Base-by-base conservation (phyloP, 805 yeast species). In the Komagataella pastoris region DNA sequence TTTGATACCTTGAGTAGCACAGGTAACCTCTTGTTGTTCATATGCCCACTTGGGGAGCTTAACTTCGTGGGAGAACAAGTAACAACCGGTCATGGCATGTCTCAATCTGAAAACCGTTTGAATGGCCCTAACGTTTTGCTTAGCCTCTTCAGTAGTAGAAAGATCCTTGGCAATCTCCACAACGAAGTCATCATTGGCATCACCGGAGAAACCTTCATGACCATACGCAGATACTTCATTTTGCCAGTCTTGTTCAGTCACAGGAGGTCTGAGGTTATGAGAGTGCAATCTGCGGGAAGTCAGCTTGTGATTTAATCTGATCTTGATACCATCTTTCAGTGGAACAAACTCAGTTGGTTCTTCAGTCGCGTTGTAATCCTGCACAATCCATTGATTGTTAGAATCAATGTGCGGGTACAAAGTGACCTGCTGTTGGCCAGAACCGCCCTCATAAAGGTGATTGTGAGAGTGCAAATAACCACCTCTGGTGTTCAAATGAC, bases 181-280 rank as follows among this genome's bases (percentile, higher is more conserved):
- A 52, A 77, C 77, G 75, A 88, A 89, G 55, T 78, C 77, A 63
- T 86, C 89, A 61, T 80, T 80, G 46, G 75, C 72, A 57, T 85
- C 85, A 18, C 79, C 77, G 36, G 70, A 76, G 19, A 81, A 69
- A n/a, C 88, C 93, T 1, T 68, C 67, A 60, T 79, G 78, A 1
- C 80, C 77, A 53, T 80, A 70, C 56, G 87, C 80, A 24, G 87
- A 76, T 1, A 89, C 95, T 65, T 89, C 96, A 56, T 76, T 77
- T 61, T 89, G 83, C 65, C 91, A 90, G 52, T 93, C 98, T 60
- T 88, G 93, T 61, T 88, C 96, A 7, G 93, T 78, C 24, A 89
- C 78, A 7, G 96, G 97, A 3, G 98, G 97, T 54, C 90, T 79
- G 4, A 50, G 59, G 54, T 86, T 85, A 56, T 75, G 80, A 23